Evolutionary conservation across 2,329 filamentous ascomycete genomes (phyloP), one percentile per base, ranked within the genome.

Genomic region (Pestalotiopsis sp.): DNA sequence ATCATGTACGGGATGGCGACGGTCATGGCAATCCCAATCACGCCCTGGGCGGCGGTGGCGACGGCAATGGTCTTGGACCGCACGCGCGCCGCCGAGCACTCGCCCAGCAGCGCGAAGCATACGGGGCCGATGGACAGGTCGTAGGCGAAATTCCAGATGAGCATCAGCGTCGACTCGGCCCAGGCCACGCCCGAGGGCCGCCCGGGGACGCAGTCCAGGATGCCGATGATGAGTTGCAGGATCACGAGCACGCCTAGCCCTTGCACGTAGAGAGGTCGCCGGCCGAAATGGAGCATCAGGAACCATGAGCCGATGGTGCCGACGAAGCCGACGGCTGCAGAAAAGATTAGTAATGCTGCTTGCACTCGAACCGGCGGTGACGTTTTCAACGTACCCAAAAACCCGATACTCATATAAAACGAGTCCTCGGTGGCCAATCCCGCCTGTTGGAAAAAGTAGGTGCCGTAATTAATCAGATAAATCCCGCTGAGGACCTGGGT

Each of bases 401-500:
- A 84, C 0, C 84, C 87, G 69, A 90, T 82, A 11, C 86, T 84
- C 74, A 90, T 87, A 67, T 85, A 80, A 70, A 88, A 90, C 0
- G 88, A 82, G 27, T 84, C 81, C 14, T 80, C 78, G 1, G 83
- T 79, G 0, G 78, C 73, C 36, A 90, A 76, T 1, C 88, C 88
- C 2, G 87, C 88, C 73, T 88, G 85, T 71, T 86, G 79, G 73
- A 90, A 89, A 75, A 86, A 86, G 74, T 89, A 90, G 2, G 87
- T 91, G 0, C 87, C 89, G 71, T 90, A 92, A 68, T 87, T 87
- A 62, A 90, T 88, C 71, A 92, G 86, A 14, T 89, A 88, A 71
- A 89, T 89, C 27, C 90, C 89, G 65, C 86, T 88, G 2, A 91
- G 80, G 23, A 90, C 90, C 74, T 92, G 90, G 3, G 89, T 89